phyloP scores from a whole-genome alignment of 345 rosid species.

The Boechera retrofracta region DNA sequence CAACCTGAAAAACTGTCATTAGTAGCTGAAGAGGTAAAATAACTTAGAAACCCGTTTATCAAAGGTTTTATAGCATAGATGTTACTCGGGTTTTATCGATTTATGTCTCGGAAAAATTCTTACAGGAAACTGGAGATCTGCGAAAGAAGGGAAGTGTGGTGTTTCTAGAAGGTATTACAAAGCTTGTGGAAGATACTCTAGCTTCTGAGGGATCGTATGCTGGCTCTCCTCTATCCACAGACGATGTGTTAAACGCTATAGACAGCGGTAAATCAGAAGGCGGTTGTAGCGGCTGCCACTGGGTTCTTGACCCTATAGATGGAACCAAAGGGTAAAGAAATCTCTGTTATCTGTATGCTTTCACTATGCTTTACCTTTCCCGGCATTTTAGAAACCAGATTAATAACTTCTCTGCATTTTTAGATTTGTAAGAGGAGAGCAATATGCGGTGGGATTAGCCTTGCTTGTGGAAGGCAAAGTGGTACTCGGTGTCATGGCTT shows the following conservation, averaged over 20 bases:
- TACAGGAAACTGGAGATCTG: constrained; percentile 84
- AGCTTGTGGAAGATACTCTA: constrained; percentile 77
- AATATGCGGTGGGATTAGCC: constrained; percentile 91
- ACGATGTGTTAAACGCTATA: constrained; percentile 75
- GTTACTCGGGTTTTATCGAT: neutral
- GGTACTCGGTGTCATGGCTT: constrained; percentile 87
- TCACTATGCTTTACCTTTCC: neutral
- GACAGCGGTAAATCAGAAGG: constrained; percentile 90
- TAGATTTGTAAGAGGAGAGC: constrained; percentile 92
- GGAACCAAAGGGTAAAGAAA: constrained; percentile 88
- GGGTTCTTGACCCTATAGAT: constrained; percentile 98
- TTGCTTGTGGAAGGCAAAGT: constrained; percentile 91
- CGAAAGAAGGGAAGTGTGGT: constrained; percentile 59
- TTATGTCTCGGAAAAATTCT: constrained; percentile 10
- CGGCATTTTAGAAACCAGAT: neutral
- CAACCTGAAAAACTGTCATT: constrained; percentile 66
- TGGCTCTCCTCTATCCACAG: constrained; percentile 52
- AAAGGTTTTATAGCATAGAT: neutral
- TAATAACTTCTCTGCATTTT: constrained; percentile 20
- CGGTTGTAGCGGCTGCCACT: constrained; percentile 78
- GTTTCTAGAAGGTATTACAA: constrained; percentile 63
- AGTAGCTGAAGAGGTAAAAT: constrained; percentile 89
- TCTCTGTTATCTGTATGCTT: constrained; percentile 15
- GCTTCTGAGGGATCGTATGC: constrained; percentile 60
- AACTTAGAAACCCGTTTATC: neutral